Base-by-base conservation (phyloP, 2,329 filamentous ascomycete genomes). In the Fusarium udum region DNA sequence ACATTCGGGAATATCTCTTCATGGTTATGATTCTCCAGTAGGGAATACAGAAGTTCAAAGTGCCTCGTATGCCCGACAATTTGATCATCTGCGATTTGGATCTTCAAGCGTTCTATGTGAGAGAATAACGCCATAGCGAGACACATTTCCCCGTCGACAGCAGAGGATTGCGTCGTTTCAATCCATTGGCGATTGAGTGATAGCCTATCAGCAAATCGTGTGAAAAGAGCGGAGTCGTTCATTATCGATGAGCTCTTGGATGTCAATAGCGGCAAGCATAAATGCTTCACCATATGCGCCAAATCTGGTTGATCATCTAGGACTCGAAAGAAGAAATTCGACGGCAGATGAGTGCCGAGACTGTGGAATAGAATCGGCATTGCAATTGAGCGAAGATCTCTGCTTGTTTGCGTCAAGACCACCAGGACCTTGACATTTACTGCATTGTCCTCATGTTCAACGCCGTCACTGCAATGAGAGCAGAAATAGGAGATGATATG, bases 21-120 rank as follows among this genome's bases (percentile, higher is more conserved):
- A n/a, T 31, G 20, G 6, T 8, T 45, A 0, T 0, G 0, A 4
- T 10, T 28, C 0, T 15, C 8, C 18, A 28, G 1, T 6, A 34
- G 3, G 1, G 20, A n/a, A 18, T 51, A 13, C 0, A 51, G 5
- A 7, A 32, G 22, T 4, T 13, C 7, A 8, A 49, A 24, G 9
- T n/a, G 22, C 22, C 11, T 51, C 22, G 7, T 6, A 6, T 7
- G 22, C 14, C 7, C 28, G 1, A 4, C 1, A 3, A 2, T 9
- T 24, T 34, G 11, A 32, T 49, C 3, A 5, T 32, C 28, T 4
- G 22, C 0, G 7, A 32, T 51, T 8, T 18, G 11, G 34, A 34
- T 51, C 10, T 24, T 9, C 1, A n/a, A 4, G 31, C 31, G 28
- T 14, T 34, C 22, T 13, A 51, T 16, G 7, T 13, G 1, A 2